phyloP scores from a whole-genome alignment of 805 yeast species.

The Hanseniaspora jakobsenii region DNA sequence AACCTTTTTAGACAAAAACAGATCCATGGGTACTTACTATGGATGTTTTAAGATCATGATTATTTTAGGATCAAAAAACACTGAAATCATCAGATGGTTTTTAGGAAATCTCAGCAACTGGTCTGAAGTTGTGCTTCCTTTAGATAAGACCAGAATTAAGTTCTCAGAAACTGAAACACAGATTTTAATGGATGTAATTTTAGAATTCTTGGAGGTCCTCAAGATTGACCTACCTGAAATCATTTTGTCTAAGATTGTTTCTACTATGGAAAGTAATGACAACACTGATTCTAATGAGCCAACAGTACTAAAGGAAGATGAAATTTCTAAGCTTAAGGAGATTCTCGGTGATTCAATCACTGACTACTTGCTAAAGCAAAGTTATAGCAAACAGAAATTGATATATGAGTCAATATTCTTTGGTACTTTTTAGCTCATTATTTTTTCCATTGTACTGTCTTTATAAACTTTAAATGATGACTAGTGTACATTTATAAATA shows the following conservation, averaged over 20 bases:
- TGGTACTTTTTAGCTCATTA: constrained; percentile 50
- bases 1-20: constrained; percentile 74
- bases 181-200: constrained; percentile 37
- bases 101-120: constrained; percentile 77
- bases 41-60: constrained; percentile 81
- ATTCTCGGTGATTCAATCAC: constrained; percentile 55
- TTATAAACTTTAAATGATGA: not conserved
- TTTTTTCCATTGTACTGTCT: too few species aligned
- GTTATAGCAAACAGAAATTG: constrained; percentile 33
- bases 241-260: constrained; percentile 28
- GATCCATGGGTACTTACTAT: constrained; percentile 79
- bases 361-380: constrained; percentile 35
- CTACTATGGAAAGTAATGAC: constrained; percentile 30
- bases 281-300: too few species aligned
- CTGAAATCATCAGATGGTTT: constrained; percentile 75
- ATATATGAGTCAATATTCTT: constrained; percentile 58
- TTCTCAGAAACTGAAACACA: constrained; percentile 37
- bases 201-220: constrained; percentile 46
- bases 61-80: constrained; percentile 46
- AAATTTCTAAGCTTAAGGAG: constrained; percentile 35
- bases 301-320: too few species aligned
- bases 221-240: constrained; percentile 27
- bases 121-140: constrained; percentile 45
- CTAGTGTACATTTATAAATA: not conserved
- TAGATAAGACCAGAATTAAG: constrained; percentile 15